phyloP scores from a whole-genome alignment of 2,329 filamentous ascomycete genomes.

The Emergomyces africanus region DNA sequence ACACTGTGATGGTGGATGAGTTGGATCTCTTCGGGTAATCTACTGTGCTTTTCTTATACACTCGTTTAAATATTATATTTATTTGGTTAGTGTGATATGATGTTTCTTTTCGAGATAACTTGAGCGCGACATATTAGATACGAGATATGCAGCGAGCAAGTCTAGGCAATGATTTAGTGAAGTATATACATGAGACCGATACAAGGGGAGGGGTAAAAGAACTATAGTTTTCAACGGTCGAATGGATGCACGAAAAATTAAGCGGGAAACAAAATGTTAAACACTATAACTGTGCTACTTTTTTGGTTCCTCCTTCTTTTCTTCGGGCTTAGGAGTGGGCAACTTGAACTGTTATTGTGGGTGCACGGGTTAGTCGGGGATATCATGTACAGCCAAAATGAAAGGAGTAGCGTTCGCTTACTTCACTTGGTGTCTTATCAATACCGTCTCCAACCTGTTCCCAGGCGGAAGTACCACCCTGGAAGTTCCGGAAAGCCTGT shows the following conservation, averaged over 20 bases:
- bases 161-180: background rate
- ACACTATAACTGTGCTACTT: slow-evolving; percentile 47
- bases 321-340: slow-evolving; percentile 88
- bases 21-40: background rate
- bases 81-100: background rate
- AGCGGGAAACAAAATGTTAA: slow-evolving; percentile 5
- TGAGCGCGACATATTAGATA: background rate
- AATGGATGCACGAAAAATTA: background rate
- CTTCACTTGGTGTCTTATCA: slow-evolving; percentile 63
- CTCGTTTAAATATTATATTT: background rate
- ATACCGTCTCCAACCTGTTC: slow-evolving; percentile 59
- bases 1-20: background rate
- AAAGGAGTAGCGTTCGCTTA: slow-evolving; percentile 25
- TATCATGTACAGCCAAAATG: background rate
- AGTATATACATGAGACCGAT: background rate
- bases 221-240: background rate
- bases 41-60: background rate
- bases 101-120: background rate
- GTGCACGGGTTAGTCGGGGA: slow-evolving; percentile 6
- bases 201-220: background rate
- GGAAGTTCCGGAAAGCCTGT: slow-evolving; percentile 97
- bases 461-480: slow-evolving; percentile 66
- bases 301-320: slow-evolving; percentile 81
- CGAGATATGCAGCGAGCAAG: background rate
- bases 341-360: slow-evolving; percentile 59